phyloP scores from a whole-genome alignment of 768 basidiomycete genomes.

The Rhodotorula taiwanensis region DNA sequence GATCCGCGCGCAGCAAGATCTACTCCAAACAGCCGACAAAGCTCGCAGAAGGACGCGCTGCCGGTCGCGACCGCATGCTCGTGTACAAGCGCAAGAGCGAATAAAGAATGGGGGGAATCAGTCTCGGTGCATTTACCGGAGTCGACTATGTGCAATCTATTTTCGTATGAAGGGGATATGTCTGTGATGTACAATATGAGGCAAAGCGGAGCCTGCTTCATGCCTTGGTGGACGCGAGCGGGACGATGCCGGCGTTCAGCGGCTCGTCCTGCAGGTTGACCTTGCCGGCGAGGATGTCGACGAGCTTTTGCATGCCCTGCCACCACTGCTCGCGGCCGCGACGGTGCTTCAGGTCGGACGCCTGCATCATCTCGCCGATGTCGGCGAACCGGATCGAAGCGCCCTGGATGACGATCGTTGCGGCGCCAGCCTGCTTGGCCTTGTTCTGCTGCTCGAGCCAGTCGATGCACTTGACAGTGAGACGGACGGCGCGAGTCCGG shows the following conservation, averaged over 20 bases:
- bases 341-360: conserved; percentile 86
- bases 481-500: conserved; percentile 79
- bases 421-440: conserved; percentile 43
- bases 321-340: conserved; percentile 46
- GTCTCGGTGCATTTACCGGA: no score
- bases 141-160: no score
- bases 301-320: conserved; percentile 31
- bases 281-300: conserved; percentile 31
- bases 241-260: conserved; percentile 13
- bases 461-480: conserved; percentile 84
- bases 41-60: conserved; percentile 8
- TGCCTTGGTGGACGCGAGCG: neutral
- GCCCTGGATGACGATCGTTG: conserved; percentile 85
- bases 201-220: no score
- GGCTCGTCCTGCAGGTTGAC: conserved; percentile 32
- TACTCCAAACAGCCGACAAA: conserved; percentile 18
- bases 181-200: no score
- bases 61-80: conserved; percentile 24
- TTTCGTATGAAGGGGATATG: no score
- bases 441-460: conserved; percentile 73
- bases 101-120: no score
- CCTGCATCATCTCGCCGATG: conserved; percentile 70
- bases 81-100: conserved; percentile 19
- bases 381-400: conserved; percentile 73
- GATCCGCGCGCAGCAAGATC: neutral